Base-by-base conservation (phyloP, 169 alveolate species). In the Pseudocohnilembus persalinus region DNA sequence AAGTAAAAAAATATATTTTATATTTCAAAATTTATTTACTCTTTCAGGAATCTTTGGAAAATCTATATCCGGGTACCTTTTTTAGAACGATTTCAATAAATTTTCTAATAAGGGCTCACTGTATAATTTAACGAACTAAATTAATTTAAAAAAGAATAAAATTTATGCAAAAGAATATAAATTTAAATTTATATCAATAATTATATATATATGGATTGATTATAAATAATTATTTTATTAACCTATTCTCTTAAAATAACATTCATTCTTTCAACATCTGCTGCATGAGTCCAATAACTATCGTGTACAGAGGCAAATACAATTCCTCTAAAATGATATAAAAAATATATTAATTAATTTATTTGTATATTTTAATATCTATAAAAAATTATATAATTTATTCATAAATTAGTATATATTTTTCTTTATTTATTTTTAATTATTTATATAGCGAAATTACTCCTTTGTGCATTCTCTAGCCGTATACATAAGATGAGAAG, bases 251-350 rank as follows among this genome's bases (percentile, higher is more conserved):
- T 88, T 35, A 98, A 88, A 26, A 90, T 87, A 25, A 26, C 74
- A 81, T 96, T 95, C 98, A 98, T 92, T 73, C 83, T 77, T 77
- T 98, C 99, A 15, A 97, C 97, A 87, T 96, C 93, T 84, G 96
- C 90, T 29, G 99, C 99, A 87, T 97, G 99, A 26, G 98, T 92
- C 99, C 99, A 98, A 92, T 92, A 98, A 74, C 98, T 95, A 91
- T 98, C 99, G 90, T 98, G 99, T 4, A 98, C 99, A 29, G 99
- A 99, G 33, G 99, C 99, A 91, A 98, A 98, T 76, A 93, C 93
- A n/a, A 96, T 90, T 0, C 92, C 92, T 30, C 88, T 75, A 77
- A 29, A 29, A 33, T 4, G 16, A 82, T 33, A 30, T 31, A 15
- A 73, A 27, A 0, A 31, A 29, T 15, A 31, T 31, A 30, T 27